These are phyloP conservation scores for Effrenium voratum DNA, from an alignment of 73 alveolate species.

Conservation along the genomic window DNA sequence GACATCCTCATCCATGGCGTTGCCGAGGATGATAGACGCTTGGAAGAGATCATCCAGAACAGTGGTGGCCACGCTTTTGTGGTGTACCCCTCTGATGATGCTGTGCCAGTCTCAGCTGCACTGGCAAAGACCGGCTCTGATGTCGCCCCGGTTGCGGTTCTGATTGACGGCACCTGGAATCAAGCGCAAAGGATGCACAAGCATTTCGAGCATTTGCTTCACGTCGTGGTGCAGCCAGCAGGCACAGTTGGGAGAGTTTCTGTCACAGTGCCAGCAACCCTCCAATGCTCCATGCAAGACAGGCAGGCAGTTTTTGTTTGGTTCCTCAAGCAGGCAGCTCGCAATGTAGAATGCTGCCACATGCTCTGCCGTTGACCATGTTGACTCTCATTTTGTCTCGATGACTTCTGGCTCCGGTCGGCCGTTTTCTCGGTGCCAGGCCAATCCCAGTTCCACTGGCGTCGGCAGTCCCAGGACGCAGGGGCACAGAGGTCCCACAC, in stretches of 20 bases:
- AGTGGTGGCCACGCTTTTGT: not conserved
- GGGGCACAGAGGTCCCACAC: too few relatives aligned
- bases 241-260: not conserved
- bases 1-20: constrained; percentile 79
- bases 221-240: constrained; percentile 40
- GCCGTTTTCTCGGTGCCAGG: not conserved
- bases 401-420: too few relatives aligned
- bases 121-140: not conserved
- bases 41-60: constrained; percentile 18
- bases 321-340: too few relatives aligned
- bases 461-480: constrained; percentile 86
- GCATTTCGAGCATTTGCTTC: constrained; percentile 44
- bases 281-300: not conserved
- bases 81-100: constrained; percentile 83
- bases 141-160: constrained; percentile 40
- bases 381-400: too few relatives aligned
- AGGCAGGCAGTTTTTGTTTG: not conserved
- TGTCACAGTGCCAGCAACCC: not conserved
- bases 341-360: too few relatives aligned
- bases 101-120: not conserved
- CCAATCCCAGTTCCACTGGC: constrained; percentile 80
- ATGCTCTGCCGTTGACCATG: too few relatives aligned
- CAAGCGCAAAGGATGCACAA: constrained; percentile 92
- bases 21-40: constrained; percentile 4
- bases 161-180: constrained; percentile 88